Percentiles rank a stretch among this genome's conserved stretches.
These are phyloP conservation scores for Proliferodiscus dingleyae DNA, from an alignment of 2,329 filamentous ascomycete genomes.

Conservation along the genomic window DNA sequence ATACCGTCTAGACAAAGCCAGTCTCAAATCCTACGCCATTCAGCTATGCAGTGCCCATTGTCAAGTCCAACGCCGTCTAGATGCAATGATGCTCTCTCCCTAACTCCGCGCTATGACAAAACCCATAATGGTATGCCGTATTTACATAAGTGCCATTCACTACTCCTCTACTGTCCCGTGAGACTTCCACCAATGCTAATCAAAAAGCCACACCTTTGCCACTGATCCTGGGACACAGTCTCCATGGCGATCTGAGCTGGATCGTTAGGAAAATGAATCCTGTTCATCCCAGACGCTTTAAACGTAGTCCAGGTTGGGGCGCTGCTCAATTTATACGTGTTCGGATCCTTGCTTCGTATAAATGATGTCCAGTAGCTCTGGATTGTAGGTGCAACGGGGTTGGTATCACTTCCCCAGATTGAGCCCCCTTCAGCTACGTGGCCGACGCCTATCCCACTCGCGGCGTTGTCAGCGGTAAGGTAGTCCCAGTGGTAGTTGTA, in stretches of 20 bases:
- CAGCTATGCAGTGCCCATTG: too few relatives aligned
- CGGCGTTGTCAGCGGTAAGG: slow-evolving; percentile 49
- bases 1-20: too few relatives aligned
- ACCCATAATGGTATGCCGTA: background rate
- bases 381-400: slow-evolving; percentile 52
- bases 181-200: slow-evolving; percentile 42
- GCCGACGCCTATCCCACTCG: slow-evolving; percentile 55
- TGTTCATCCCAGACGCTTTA: slow-evolving; percentile 16
- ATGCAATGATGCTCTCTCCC: background rate
- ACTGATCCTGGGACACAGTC: slow-evolving; percentile 35
- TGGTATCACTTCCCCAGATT: slow-evolving; percentile 61
- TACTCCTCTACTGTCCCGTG: slow-evolving; percentile 39
- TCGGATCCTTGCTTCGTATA: slow-evolving; percentile 62
- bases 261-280: slow-evolving; percentile 39
- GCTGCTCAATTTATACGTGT: slow-evolving; percentile 43
- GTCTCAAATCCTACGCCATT: too few relatives aligned
- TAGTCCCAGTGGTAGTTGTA: slow-evolving; percentile 67
- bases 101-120: background rate
- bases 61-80: background rate
- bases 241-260: slow-evolving; percentile 40
- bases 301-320: slow-evolving; percentile 50
- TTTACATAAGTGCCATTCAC: background rate
- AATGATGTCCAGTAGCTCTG: slow-evolving; percentile 74
- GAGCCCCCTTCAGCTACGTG: slow-evolving; percentile 64
- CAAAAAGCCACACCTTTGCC: slow-evolving; percentile 44